Conservation (phyloP, 805 yeast genomes). For the Starmerella apis region DNA sequence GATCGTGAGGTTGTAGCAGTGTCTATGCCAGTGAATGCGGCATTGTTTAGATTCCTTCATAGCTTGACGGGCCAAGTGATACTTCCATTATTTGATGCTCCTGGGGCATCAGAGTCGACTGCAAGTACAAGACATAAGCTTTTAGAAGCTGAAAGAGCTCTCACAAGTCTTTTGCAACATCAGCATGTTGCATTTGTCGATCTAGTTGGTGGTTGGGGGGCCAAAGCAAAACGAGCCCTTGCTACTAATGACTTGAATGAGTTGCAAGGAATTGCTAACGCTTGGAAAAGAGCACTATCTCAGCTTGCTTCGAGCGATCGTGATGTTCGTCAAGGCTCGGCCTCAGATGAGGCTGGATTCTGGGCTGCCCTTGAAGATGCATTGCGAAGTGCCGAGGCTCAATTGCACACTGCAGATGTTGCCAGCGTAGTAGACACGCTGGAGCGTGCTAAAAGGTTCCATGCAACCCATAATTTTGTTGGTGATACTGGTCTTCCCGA, state of each 20-base stretch:
- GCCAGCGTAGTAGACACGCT: conserved; percentile 49
- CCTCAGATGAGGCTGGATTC: conserved; percentile 60
- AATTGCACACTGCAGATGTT: conserved; percentile 47
- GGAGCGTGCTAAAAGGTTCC: conserved; percentile 64
- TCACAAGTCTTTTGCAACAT: conserved; percentile 13
- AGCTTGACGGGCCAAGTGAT: conserved; percentile 53
- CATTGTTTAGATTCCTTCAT: conserved; percentile 35
- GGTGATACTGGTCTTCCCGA: conserved; percentile 62
- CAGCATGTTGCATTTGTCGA: conserved; percentile 18
- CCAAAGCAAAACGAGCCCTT: not conserved
- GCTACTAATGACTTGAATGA: conserved; percentile 44
- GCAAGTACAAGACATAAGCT: conserved; percentile 19
- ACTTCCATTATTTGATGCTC: conserved; percentile 55
- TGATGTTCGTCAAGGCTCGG: conserved; percentile 46
- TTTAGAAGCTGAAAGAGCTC: conserved; percentile 21
- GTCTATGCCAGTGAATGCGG: conserved; percentile 12
- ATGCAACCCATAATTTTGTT: conserved; percentile 59
- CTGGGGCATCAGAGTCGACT: conserved; percentile 5
- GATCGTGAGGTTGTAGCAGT: conserved; percentile 7
- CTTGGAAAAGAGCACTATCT: conserved; percentile 61
- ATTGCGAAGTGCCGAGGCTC: conserved; percentile 45
- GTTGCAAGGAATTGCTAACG: conserved; percentile 58
- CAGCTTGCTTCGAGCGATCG: conserved; percentile 44
- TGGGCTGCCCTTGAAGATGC: conserved; percentile 68
- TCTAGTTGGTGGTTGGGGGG: conserved; percentile 5